Evolutionary conservation across 2,329 filamentous ascomycete species (phyloP), one percentile per base, ranked within the genome.

Genomic region (Colletotrichum theobromicola): DNA sequence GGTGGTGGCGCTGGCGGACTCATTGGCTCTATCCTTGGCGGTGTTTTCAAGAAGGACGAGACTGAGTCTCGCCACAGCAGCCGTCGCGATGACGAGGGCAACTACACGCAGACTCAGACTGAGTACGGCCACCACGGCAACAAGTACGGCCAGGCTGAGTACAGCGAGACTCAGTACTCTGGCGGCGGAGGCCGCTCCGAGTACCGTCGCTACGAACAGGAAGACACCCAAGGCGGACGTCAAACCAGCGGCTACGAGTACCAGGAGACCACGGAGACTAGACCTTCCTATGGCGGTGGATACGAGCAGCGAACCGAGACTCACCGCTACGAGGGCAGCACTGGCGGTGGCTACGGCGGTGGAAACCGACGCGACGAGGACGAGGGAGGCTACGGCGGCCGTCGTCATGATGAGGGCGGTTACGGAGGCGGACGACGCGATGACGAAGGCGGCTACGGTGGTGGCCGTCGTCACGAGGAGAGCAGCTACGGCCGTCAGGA

Each of bases 1-100:
- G 90, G 92, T 62, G 91, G 93, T 64, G 90, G 90, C 13, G 82
- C 95, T 2, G 93, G 94, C 34, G 92, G 93, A 28, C 85, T 98
- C 57, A 87, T 98, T 15, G 93, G 92, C 42, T 91, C 90, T 50
- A 84, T 96, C 18, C 88, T 97, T 10, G 90, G 92, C 13, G 89
- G 89, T 15, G 89, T 88, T 16, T 90, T 93, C 67, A 86, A 87
- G 65, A 85, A 87, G 42, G 85, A 89, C 37, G 86, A 91, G 60
- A 91, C 88, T 71, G 87, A 91, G 79, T 86, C 84, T 62, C 89
- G 88, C 77, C 85, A 87, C 68, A 87, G 87, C 77, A 85, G 89
- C 72, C 87, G 87, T 37, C 88, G 91, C 57, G 87, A 88, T 50
- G 84, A 89, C 8, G 90, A 94, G 71, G 91, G 91, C 26, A 91